Base-by-base conservation (phyloP, 139 green algal genomes). In the Chlorella sorokiniana region DNA sequence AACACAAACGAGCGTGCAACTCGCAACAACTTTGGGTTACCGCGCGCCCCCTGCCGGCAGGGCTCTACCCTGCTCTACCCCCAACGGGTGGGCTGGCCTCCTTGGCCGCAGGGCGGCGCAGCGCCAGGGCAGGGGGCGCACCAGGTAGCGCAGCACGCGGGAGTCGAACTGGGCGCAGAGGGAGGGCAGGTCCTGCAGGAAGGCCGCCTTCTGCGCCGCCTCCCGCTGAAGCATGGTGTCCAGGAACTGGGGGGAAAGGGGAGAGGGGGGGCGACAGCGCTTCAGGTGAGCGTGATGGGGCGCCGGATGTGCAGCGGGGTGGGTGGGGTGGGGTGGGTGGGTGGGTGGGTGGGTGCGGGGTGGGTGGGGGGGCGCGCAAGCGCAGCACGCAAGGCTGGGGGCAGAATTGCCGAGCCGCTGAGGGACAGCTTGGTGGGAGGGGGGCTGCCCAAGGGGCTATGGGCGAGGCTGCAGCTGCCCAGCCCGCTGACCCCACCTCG, bases 181-280 rank as follows among this genome's bases (percentile, higher is more conserved):
- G 59, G 37, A 52, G 2, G 59, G 69, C n/a, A 96, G 81, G 70
- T 95, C 89, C 22, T 93, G 89, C 33, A 96, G 79, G 67, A 97
- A 96, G 31, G 85, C 88, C 9, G 89, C 90, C 84, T 95, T 94
- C 74, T 96, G 89, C 25, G 87, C 52, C 27, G 67, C 73, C 42
- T 96, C 92, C 8, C 89, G 85, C 83, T 96, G 92, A 52, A 98
- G 74, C 52, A 98, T 88, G 62, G 78, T 87, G 81, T 97, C 94
- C 64, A 98, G 85, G 76, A 97, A 98, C 61, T 90, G 84, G 7
- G 44, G 18, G 6, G 6, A 29, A 41, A 18, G 18, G 8, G n/a
- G 69, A n/a, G 69, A 10, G 20, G 35, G 35, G 35, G 20, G 8
- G 64, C n/a, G 18, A 11, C 8, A 3, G 33, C 1, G 5, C 25